phyloP scores from a whole-genome alignment of 805 yeast genomes.

The Starmerella lactis-condensi region DNA sequence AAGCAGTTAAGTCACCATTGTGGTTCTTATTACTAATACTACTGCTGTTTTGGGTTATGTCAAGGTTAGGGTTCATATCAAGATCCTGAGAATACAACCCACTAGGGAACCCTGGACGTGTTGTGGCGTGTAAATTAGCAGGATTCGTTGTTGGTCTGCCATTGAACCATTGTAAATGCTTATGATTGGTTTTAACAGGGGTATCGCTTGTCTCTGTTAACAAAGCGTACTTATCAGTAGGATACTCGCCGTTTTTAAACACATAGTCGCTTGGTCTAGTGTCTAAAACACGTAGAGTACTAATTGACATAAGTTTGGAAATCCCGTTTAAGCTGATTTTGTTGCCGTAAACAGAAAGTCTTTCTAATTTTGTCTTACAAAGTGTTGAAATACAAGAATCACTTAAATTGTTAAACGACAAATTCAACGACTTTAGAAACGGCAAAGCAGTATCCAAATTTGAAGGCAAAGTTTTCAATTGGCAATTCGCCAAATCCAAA shows the following conservation, averaged over 20 bases:
- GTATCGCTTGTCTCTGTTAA: conserved; percentile 5
- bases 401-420: conserved; percentile 14
- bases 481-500: conserved; percentile 11
- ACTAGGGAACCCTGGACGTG: conserved; percentile 13
- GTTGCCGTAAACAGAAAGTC: conserved; percentile 15
- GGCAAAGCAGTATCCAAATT: conserved; percentile 13
- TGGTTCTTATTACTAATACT: no score
- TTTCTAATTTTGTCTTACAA: conserved; percentile 7
- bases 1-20: no score
- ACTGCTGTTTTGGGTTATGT: no score
- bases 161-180: conserved; percentile 11
- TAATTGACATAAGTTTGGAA: no score
- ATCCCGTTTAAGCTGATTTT: conserved; percentile 4
- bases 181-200: conserved; percentile 1
- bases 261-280: no score
- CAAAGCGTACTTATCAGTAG: conserved; percentile 7
- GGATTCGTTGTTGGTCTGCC: conserved; percentile 9
- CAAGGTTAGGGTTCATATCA: no score
- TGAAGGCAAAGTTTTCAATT: conserved; percentile 11
- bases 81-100: conserved; percentile 12
- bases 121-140: conserved; percentile 3
- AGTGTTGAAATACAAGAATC: conserved; percentile 6
- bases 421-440: conserved; percentile 11
- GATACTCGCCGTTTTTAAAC: conserved; percentile 3
- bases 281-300: no score